Evolutionary conservation across 176 grass and related monocot species (phyloP).

Genomic region (Elymus sibiricus): DNA sequence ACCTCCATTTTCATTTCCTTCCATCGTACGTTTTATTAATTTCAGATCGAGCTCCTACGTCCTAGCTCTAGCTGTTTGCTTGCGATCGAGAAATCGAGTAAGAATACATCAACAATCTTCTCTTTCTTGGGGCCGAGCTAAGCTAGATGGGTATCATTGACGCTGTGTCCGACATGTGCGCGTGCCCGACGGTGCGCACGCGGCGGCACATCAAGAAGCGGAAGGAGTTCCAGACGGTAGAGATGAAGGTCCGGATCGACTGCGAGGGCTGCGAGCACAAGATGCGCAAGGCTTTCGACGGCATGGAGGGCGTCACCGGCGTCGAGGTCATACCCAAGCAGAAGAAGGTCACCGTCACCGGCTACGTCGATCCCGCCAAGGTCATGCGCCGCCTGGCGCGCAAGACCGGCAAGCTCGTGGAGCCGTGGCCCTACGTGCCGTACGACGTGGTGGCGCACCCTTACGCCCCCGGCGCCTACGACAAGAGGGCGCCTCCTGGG

Average conservation of each 20-base stretch:
- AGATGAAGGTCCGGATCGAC: constrained; percentile 2
- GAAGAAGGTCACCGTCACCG: constrained; percentile 44
- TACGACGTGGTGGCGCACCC: constrained; percentile 48
- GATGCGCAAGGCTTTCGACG: neutral
- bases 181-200: neutral
- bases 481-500: constrained; percentile 43
- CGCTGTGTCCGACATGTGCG: neutral
- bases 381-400: constrained; percentile 31
- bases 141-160: neutral
- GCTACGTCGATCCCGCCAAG: constrained; percentile 40
- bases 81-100: too few relatives aligned
- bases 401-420: constrained; percentile 43
- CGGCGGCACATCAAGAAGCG: neutral
- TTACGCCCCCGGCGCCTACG: constrained; percentile 49
- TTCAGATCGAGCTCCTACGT: too few relatives aligned
- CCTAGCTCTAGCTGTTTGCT: too few relatives aligned
- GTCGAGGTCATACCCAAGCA: constrained; percentile 31
- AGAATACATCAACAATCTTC: too few relatives aligned
- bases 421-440: constrained; percentile 51
- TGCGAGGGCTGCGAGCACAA: constrained; percentile 12
- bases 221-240: neutral
- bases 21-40: too few relatives aligned
- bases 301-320: neutral
- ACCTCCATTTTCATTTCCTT: too few relatives aligned
- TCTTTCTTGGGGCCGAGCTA: too few relatives aligned